These are phyloP conservation scores for Neospermospora avenae DNA, from an alignment of 2,329 filamentous ascomycete species.

Conservation along the genomic window DNA sequence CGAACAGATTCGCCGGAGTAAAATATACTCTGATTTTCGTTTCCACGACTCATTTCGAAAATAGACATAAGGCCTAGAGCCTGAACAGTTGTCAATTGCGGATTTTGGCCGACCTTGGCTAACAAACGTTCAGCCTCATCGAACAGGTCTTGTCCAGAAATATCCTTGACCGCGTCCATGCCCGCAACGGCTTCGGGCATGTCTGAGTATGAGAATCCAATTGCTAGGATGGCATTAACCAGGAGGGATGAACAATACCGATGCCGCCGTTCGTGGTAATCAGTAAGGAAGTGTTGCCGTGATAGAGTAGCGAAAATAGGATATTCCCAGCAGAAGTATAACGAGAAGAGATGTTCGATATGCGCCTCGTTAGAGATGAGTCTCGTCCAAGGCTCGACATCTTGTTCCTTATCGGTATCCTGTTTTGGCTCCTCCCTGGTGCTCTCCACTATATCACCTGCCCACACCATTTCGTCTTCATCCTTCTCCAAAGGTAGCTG, in stretches of 20 bases:
- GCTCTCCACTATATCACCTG: too few species aligned
- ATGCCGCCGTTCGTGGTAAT: conserved; percentile 20
- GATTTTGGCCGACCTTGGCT: conserved; percentile 48
- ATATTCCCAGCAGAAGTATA: conserved; percentile 76
- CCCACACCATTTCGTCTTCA: too few species aligned
- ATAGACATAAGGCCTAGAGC: conserved; percentile 74
- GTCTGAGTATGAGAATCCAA: conserved; percentile 69
- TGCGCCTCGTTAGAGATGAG: conserved; percentile 56
- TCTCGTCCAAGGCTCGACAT: conserved; percentile 49
- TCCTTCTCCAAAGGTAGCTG: too few species aligned
- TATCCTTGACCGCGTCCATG: conserved; percentile 54
- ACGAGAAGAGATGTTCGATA: conserved; percentile 59
- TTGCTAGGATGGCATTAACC: conserved; percentile 38
- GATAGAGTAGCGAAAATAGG: conserved; percentile 71
- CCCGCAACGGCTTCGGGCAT: conserved; percentile 58
- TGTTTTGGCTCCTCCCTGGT: neutral
- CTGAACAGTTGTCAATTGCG: conserved; percentile 68
- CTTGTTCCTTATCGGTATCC: neutral
- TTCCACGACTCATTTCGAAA: conserved; percentile 67
- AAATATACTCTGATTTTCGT: conserved; percentile 70
- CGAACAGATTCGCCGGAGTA: conserved; percentile 70
- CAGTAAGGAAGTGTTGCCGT: conserved; percentile 37
- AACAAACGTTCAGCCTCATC: conserved; percentile 63
- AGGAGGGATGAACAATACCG: conserved; percentile 42
- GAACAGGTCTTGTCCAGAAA: conserved; percentile 72